Evolutionary conservation across 306 rosid species (phyloP), one percentile per base, ranked within the genome.

Genomic region (Bauhinia variegata): DNA sequence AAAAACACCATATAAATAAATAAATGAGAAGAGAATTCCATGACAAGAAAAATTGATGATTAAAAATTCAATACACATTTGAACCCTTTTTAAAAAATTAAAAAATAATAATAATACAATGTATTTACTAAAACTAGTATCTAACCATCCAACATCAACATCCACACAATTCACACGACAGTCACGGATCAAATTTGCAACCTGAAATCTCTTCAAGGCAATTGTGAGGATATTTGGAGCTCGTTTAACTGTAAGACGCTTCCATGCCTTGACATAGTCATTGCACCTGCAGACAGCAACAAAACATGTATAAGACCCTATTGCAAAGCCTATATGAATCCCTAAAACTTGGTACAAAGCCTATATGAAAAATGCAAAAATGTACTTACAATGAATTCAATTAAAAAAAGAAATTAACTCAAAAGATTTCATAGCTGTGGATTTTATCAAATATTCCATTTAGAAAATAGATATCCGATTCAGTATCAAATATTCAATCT

Each of bases 171-270:
- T n/a, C 67, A 65, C 34, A 60, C 56, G 11, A 72, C 4, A 16
- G 41, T 65, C n/a, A 33, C 37, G 72, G 60, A 74, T 66, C 60
- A 68, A 41, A 60, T 19, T 68, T 65, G 71, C 79, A 71, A 95
- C 99, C 99, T 95, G 97, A 82, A 95, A 95, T 90, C 99, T 90
- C 75, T 95, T 95, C 43, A 95, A 83, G 75, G 99, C 97, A 72
- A 95, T 79, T 68, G 96, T 95, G 52, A 95, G 87, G 65, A 95
- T 85, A 72, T 95, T 95, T 59, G 99, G 99, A 74, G 99, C 90
- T 32, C 51, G 77, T 68, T 88, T 90, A 41, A 95, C 88, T 5
- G 86, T 88, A 28, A 95, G 95, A 70, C 91, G 85, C 60, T 95
- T 95, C 80, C 88, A 88, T 53, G 99, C 99, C 88, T 83, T 86